Evolutionary conservation across 1,284 basidiomycete species (phyloP).

Genomic region (Taiwanofungus camphoratus): DNA sequence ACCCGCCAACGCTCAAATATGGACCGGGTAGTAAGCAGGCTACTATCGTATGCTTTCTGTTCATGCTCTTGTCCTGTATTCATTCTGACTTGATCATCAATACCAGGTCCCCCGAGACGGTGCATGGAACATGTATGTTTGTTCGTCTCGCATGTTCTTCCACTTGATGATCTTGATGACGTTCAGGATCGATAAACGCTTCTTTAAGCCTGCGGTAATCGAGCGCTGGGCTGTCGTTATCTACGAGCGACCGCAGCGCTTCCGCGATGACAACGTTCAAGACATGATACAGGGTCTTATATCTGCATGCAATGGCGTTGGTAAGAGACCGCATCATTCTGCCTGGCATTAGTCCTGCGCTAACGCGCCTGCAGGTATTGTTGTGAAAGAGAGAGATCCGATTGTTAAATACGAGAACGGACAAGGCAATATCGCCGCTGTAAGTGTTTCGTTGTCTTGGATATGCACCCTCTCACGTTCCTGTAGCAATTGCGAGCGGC

Average conservation of each 20-base stretch:
- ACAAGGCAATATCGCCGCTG: slow-evolving; percentile 40
- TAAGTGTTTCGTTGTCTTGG: neutral
- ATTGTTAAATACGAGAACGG: slow-evolving; percentile 46
- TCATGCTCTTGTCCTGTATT: neutral
- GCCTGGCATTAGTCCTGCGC: neutral
- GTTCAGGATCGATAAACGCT: slow-evolving; percentile 57
- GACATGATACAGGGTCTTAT: slow-evolving; percentile 49
- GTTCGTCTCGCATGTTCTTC: neutral
- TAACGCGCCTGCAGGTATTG: slow-evolving; percentile 42
- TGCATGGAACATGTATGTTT: slow-evolving; percentile 60
- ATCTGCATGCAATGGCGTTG: slow-evolving; percentile 44
- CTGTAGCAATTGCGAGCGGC: slow-evolving; percentile 41
- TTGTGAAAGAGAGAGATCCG: slow-evolving; percentile 35
- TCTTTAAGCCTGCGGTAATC: slow-evolving; percentile 47
- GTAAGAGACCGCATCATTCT: slow-evolving; percentile 32
- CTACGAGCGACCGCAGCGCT: slow-evolving; percentile 55
- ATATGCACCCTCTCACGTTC: neutral
- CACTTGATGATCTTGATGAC: slow-evolving; percentile 10
- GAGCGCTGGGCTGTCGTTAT: slow-evolving; percentile 55
- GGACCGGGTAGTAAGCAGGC: slow-evolving; percentile 43
- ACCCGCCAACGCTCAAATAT: slow-evolving; percentile 58
- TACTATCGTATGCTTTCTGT: slow-evolving; percentile 41
- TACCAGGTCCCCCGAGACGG: slow-evolving; percentile 55
- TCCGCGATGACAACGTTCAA: slow-evolving; percentile 36
- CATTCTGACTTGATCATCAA: neutral